phyloP scores from a whole-genome alignment of 371 early-diverging fungal genomes.

The Smittium mucronatum region DNA sequence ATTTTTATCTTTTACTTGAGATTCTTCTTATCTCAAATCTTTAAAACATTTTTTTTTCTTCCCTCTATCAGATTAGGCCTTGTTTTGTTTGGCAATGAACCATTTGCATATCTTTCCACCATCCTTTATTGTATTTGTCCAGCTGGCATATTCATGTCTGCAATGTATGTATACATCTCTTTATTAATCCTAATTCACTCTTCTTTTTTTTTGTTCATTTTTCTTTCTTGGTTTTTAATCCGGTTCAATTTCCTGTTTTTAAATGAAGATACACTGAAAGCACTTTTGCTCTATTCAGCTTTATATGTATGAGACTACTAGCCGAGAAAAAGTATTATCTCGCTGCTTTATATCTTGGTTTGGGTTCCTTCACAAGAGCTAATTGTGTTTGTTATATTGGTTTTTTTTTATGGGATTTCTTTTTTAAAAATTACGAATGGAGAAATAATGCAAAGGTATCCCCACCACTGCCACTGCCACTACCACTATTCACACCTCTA shows the following conservation, averaged over 20 bases:
- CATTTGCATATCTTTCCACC: conserved; percentile 48
- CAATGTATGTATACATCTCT: conserved; percentile 37
- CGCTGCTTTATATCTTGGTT: conserved; percentile 48
- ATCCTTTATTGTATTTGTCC: conserved; percentile 65
- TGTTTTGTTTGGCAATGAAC: conserved; percentile 36
- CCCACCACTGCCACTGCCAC: neutral
- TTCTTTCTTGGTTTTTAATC: too few species aligned
- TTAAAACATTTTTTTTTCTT: too few species aligned
- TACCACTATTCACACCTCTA: too few species aligned
- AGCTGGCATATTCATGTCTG: conserved; percentile 72
- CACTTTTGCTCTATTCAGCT: conserved; percentile 63
- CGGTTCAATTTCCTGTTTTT: too few species aligned
- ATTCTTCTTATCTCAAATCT: too few species aligned
- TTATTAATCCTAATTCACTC: neutral
- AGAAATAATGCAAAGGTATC: conserved; percentile 9
- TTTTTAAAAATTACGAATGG: conserved; percentile 18
- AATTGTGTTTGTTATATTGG: conserved; percentile 73
- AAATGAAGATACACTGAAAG: conserved; percentile 54
- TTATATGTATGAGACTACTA: conserved; percentile 56
- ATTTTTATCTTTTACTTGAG: too few species aligned
- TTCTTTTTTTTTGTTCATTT: conserved; percentile 15
- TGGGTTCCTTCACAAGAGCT: conserved; percentile 53
- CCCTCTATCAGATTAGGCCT: conserved; percentile 33
- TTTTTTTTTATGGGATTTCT: conserved; percentile 57
- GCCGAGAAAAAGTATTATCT: conserved; percentile 32